Evolutionary conservation across 2,329 filamentous ascomycete species (phyloP).

Genomic region (Fusarium succisae): DNA sequence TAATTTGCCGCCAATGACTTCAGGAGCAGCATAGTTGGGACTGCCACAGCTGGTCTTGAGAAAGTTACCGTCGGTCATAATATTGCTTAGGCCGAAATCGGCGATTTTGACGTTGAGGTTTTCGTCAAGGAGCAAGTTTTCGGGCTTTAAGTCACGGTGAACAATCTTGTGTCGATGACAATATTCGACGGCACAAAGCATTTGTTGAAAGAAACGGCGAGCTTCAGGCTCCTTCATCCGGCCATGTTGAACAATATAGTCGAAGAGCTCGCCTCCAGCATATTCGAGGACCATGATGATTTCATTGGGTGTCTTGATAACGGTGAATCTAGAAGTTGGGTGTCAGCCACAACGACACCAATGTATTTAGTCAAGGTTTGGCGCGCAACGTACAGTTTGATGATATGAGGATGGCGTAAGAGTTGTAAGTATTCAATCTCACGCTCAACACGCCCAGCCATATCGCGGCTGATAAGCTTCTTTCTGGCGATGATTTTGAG

Average conservation of each 20-base stretch:
- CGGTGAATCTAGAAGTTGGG: constrained; percentile 74
- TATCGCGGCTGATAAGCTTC: constrained; percentile 95
- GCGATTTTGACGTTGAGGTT: constrained; percentile 99
- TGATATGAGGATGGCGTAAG: constrained; percentile 96
- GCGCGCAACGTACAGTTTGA: constrained; percentile 79
- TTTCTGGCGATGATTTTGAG: constrained; percentile 97
- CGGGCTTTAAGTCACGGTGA: constrained; percentile 95
- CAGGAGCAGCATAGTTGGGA: constrained; percentile 96
- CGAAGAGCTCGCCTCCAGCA: constrained; percentile 94
- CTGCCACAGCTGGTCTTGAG: constrained; percentile 98
- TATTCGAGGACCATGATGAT: constrained; percentile 99
- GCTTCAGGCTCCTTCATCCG: constrained; percentile 91
- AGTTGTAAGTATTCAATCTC: constrained; percentile 99
- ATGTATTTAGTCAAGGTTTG: background rate
- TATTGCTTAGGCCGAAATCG: constrained; percentile 98
- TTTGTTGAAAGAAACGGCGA: constrained; percentile 99
- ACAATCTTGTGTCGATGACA: constrained; percentile 99
- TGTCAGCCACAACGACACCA: constrained; percentile 5
- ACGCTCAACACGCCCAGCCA: constrained; percentile 96
- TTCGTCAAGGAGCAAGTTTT: constrained; percentile 94
- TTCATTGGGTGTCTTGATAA: constrained; percentile 92
- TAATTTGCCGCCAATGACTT: constrained; percentile 97
- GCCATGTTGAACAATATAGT: constrained; percentile 96
- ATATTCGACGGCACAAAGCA: constrained; percentile 98
- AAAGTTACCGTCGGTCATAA: constrained; percentile 99